Percentiles rank a stretch among this genome's conserved stretches.
Evolutionary conservation across 2,329 filamentous ascomycete species (phyloP).

Genomic region (Aspergillus melleus): DNA sequence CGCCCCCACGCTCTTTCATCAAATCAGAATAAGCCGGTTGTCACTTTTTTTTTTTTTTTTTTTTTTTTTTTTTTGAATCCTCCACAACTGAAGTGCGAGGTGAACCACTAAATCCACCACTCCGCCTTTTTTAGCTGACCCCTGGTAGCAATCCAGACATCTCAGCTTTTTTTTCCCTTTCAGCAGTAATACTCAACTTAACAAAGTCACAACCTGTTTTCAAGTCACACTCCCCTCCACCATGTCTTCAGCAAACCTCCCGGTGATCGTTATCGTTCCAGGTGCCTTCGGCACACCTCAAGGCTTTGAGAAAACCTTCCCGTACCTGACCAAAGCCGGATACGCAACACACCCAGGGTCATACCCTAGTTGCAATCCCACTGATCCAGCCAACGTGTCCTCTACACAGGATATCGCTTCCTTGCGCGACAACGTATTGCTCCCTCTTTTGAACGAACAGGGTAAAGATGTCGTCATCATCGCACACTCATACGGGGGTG

Average conservation of each 20-base stretch:
- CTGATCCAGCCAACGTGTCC: slow-evolving; percentile 5
- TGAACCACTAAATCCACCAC: background rate
- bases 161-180: background rate
- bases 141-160: slow-evolving; percentile 3
- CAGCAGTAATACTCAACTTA: background rate
- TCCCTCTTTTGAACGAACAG: slow-evolving; percentile 3
- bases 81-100: background rate
- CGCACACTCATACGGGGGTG: slow-evolving; percentile 9
- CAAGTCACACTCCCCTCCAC: background rate
- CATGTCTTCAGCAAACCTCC: slow-evolving; percentile 2
- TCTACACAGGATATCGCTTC: slow-evolving; percentile 3
- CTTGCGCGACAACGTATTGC: slow-evolving; percentile 6
- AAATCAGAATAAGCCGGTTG: background rate
- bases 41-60: background rate
- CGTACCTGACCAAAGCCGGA: slow-evolving; percentile 6
- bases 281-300: slow-evolving; percentile 9
- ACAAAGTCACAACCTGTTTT: background rate
- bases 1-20: background rate
- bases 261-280: slow-evolving; percentile 5
- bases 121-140: slow-evolving; percentile 1
- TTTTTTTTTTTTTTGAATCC: background rate
- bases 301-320: slow-evolving; percentile 3
- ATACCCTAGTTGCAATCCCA: slow-evolving; percentile 9
- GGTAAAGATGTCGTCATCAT: slow-evolving; percentile 8
- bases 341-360: slow-evolving; percentile 4